Percentiles rank a stretch among this genome's conserved stretches.
These are phyloP conservation scores for Metschnikowia gelsemii DNA, from an alignment of 805 yeast species.

Conservation along the genomic window DNA sequence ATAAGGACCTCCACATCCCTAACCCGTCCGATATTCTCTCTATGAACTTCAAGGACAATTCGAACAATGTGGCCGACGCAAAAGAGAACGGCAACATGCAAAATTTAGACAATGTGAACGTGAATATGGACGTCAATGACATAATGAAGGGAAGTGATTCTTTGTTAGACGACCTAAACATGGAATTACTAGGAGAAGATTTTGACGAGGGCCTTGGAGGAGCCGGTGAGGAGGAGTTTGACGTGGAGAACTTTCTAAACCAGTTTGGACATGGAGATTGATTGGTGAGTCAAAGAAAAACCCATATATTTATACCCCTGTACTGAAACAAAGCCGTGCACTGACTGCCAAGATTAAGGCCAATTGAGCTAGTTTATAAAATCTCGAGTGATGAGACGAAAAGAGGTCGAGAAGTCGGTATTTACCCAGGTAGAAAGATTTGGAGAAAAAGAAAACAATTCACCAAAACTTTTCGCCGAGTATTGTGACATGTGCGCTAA, in stretches of 20 bases:
- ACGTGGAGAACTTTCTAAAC: slow-evolving; percentile 44
- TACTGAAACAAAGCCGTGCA: background rate
- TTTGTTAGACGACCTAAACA: slow-evolving; percentile 43
- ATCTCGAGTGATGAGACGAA: too few species aligned
- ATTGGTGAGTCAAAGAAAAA: background rate
- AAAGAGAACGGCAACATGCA: background rate
- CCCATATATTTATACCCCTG: background rate
- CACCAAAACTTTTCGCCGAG: too few species aligned
- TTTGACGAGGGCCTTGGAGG: slow-evolving; percentile 26
- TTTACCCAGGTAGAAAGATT: too few species aligned
- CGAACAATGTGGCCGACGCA: background rate
- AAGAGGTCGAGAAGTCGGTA: too few species aligned
- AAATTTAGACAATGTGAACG: slow-evolving; percentile 3
- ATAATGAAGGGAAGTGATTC: slow-evolving; percentile 40
- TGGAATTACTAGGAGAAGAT: slow-evolving; percentile 39
- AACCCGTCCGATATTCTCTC: slow-evolving; percentile 35
- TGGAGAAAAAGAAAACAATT: too few species aligned
- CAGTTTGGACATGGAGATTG: slow-evolving; percentile 41
- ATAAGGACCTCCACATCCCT: slow-evolving; percentile 25
- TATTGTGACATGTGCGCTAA: too few species aligned
- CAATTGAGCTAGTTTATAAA: too few species aligned
- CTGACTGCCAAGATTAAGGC: too few species aligned
- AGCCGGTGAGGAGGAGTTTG: slow-evolving; percentile 41
- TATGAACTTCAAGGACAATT: slow-evolving; percentile 25
- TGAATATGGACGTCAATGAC: slow-evolving; percentile 24